phyloP scores from a whole-genome alignment of 73 alveolate species.

The Urostyla sp. region DNA sequence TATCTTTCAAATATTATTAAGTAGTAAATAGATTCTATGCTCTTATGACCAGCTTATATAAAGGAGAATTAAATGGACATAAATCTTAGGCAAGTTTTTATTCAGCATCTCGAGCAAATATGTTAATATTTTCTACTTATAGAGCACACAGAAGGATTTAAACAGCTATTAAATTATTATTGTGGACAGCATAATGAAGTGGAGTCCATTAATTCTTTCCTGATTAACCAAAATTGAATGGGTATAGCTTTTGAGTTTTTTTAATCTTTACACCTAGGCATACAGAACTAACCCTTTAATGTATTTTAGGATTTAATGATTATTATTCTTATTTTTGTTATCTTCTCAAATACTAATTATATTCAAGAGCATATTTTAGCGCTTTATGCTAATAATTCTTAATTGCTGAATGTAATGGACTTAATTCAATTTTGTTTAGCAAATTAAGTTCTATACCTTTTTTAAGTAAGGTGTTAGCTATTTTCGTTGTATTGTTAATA shows the following conservation, averaged over 20 bases:
- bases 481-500: background rate
- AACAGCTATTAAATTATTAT: slow-evolving; percentile 40
- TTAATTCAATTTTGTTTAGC: slow-evolving; percentile 37
- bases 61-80: slow-evolving; percentile 55
- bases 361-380: slow-evolving; percentile 31
- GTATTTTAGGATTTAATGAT: background rate
- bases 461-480: slow-evolving; percentile 3
- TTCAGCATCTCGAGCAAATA: slow-evolving; percentile 25
- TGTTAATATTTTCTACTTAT: background rate
- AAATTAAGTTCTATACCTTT: slow-evolving; percentile 49
- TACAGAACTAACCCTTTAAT: background rate
- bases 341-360: slow-evolving; percentile 19
- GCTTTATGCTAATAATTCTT: slow-evolving; percentile 33
- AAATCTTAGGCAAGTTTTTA: slow-evolving; percentile 45
- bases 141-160: background rate
- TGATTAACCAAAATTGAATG: background rate
- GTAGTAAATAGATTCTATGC: background rate
- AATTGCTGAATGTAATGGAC: slow-evolving; percentile 51
- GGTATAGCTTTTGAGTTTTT: background rate
- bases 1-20: too few relatives aligned
- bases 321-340: slow-evolving; percentile 3
- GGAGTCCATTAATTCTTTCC: slow-evolving; percentile 62
- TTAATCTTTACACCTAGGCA: background rate
- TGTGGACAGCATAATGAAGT: slow-evolving; percentile 54
- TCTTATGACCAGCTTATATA: slow-evolving; percentile 21